Evolutionary conservation across 2,329 filamentous ascomycete species (phyloP).

Genomic region (Paraphoma chrysanthemicola): DNA sequence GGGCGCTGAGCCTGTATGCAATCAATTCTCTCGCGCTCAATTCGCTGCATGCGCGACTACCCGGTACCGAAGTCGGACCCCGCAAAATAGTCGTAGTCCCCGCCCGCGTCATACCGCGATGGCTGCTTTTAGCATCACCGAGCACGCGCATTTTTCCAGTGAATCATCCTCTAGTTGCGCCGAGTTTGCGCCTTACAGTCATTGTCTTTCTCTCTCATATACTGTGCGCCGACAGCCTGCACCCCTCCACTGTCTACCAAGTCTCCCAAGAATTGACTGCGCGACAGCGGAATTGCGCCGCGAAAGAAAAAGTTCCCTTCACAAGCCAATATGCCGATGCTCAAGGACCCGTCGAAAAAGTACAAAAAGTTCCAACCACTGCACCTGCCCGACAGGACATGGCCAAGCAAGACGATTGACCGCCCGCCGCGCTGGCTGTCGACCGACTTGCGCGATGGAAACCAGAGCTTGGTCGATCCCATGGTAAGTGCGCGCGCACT

Average conservation of each 20-base stretch:
- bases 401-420: conserved; percentile 81
- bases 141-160: conserved; percentile 23
- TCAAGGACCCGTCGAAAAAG: conserved; percentile 78
- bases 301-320: not conserved
- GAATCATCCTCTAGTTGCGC: conserved; percentile 16
- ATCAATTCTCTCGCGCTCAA: not conserved
- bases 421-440: conserved; percentile 91
- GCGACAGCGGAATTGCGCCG: conserved; percentile 1
- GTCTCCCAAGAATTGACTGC: not conserved
- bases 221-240: not conserved
- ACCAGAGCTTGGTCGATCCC: conserved; percentile 90
- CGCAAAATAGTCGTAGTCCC: not conserved
- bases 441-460: conserved; percentile 88
- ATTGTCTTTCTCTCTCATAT: not conserved
- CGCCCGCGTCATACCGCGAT: conserved; percentile 15
- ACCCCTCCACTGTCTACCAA: not conserved
- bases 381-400: conserved; percentile 75
- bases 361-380: conserved; percentile 74
- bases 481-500: conserved; percentile 68
- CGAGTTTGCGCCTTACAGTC: not conserved
- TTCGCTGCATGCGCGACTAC: not conserved
- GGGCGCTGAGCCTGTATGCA: conserved; percentile 1
- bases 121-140: conserved; percentile 12
- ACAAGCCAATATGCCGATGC: conserved; percentile 55
- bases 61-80: conserved; percentile 17